Evolutionary conservation across 768 basidiomycete genomes (phyloP), one percentile per base, ranked within the genome.

Genomic region (Russula earlei): DNA sequence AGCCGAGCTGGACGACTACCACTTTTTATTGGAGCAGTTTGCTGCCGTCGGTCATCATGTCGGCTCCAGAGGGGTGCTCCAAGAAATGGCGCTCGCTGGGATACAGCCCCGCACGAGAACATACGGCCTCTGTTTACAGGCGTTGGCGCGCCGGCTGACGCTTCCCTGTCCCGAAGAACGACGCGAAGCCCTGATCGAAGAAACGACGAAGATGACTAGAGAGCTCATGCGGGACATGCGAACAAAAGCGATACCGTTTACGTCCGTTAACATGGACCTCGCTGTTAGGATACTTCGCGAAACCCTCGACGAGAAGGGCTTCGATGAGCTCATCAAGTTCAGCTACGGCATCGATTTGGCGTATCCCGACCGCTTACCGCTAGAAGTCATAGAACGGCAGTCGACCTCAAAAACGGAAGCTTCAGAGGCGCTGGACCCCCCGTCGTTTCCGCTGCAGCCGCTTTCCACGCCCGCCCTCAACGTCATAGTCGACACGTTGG

Each of bases 321-420:
- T 87, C 65, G 76, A 82, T 49, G 64, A 70, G 25, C 72, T 90
- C 24, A 69, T 90, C 73, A 82, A 77, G 61, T 70, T 78, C 63
- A 81, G 78, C 34, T 92, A 91, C 67, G 88, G 84, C 0, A 77
- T 92, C 54, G 90, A 92, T 69, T 67, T 91, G 45, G 73, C 77
- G 20, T 82, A 83, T 63, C 88, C 87, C 0, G 90, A 92, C 64
- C 75, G 80, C 38, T 69, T 77, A 10, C 81, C 85, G 31, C 59
- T 84, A 54, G 79, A 81, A 56, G 71, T 50, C 36, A 14, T 50
- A 15, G 44, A 49, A 42, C 36, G 36, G 37, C 36, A 40, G 29
- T 20, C 47, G 31, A 33, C 52, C 34, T 20, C 62, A 34, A 36
- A 29, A 20, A 25, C 15, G 14, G 46, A 31, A 10, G 46, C 58